Conservation (phyloP, 2,329 filamentous ascomycete species). For the Aspergillus carbonarius region DNA sequence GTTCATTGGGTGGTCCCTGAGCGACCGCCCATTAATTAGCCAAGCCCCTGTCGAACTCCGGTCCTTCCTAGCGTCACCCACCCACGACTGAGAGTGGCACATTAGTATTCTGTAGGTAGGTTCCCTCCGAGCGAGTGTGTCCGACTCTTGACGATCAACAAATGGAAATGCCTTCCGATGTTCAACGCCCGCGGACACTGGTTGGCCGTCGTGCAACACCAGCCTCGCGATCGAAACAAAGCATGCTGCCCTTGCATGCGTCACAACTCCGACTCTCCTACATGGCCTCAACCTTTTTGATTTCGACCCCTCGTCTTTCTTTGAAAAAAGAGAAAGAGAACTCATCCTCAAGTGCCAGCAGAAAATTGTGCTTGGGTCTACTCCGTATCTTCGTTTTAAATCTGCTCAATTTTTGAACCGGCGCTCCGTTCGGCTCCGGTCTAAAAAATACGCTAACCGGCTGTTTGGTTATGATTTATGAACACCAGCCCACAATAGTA, state of each 20-base stretch:
- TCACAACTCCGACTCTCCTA: not conserved
- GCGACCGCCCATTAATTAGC: constrained; percentile 4
- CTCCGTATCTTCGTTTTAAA: not conserved
- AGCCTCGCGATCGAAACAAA: not conserved
- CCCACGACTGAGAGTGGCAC: not conserved
- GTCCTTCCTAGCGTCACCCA: constrained; percentile 10
- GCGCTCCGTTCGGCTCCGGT: not conserved
- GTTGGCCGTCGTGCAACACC: not conserved
- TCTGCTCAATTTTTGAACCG: not conserved
- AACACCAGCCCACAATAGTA: not conserved
- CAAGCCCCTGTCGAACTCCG: constrained; percentile 12
- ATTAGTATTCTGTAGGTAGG: not conserved
- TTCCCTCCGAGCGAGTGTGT: not conserved
- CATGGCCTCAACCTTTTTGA: not conserved
- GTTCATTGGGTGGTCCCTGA: not conserved
- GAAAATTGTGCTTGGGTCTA: not conserved
- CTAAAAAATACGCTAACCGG: not conserved
- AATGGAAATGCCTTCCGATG: constrained; percentile 3
- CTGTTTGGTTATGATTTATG: not conserved
- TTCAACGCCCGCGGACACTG: not conserved
- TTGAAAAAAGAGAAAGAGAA: not conserved
- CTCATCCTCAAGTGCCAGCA: not conserved
- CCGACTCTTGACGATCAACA: not conserved
- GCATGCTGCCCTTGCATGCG: not conserved
- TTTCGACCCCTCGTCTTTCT: not conserved